Evolutionary conservation across 495 filamentous ascomycete genomes (phyloP), one percentile per base, ranked within the genome.

Genomic region (Xylona heveae): DNA sequence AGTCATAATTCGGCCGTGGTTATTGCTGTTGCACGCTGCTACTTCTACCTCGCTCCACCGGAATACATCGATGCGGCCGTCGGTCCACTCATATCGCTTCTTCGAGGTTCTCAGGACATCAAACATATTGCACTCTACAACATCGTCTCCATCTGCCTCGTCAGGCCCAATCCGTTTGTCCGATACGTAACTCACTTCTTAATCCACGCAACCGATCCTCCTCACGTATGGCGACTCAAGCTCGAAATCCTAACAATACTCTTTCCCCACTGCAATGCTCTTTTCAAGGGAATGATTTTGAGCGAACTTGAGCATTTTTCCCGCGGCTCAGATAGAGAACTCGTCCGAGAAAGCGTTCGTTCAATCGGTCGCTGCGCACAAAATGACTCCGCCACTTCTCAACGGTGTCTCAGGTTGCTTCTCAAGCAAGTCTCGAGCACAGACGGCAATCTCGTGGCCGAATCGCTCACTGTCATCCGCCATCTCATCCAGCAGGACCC

Each of bases 401-500:
- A 61, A 2, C 61, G 82, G 31, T 95, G 88, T 46, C 55, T 97
- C 19, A 64, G 66, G 2, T 64, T 97, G 5, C 64, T 97, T 0
- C 59, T 97, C 5, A 62, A 66, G 23, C 82, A 92, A 41, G 77
- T 95, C 35, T 77, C 77, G 26, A 81, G 72, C 47, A 54, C 78
- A 10, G 80, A 92, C 43, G 77, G 78, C 4, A 80, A 74, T 6
- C 64, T 95, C 3, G 84, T 84, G 0, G 82, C 83, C 4, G 88
- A 94, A 41, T 78, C 78, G 7, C 50, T 95, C 40, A 92, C 85
- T 5, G 84, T 93, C 1, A 81, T 97, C 28, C 71, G 88, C 4
- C 88, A 94, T 52, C 66, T 97, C 18, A 94, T 97, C 28, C 88
- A 94, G 47, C 81, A 85, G 46, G 68, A 88, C 38, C 81, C 88